Evolutionary conservation across 2,329 filamentous ascomycete species (phyloP).

Genomic region (Talaromyces marneffei): DNA sequence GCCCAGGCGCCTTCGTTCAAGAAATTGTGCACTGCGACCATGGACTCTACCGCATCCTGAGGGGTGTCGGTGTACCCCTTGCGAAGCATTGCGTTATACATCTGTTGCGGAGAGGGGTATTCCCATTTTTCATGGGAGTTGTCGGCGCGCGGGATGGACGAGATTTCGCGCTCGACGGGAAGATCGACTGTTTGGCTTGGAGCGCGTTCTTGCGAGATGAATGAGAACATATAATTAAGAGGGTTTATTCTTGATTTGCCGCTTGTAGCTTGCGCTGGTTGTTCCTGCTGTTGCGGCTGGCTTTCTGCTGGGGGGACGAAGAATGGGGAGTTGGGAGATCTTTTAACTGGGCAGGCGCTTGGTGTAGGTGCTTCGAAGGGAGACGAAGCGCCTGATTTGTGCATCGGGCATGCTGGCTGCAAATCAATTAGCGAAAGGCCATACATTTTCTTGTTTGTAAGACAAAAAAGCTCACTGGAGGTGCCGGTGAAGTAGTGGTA

Average conservation of each 20-base stretch:
- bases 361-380: constrained; percentile 25
- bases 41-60: constrained; percentile 84
- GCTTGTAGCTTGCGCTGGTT: constrained; percentile 21
- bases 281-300: constrained; percentile 30
- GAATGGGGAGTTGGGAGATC: constrained; percentile 47
- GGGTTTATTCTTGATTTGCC: constrained; percentile 62
- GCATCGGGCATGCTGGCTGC: constrained; percentile 66
- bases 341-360: constrained; percentile 39
- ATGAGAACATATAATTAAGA: constrained; percentile 92
- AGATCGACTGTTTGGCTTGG: constrained; percentile 67
- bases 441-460: constrained; percentile 38
- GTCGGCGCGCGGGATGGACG: constrained; percentile 84
- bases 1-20: constrained; percentile 95
- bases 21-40: constrained; percentile 98
- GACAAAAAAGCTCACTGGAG: constrained; percentile 10
- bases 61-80: constrained; percentile 96
- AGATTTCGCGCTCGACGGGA: constrained; percentile 73
- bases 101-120: constrained; percentile 96
- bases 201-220: constrained; percentile 73
- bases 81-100: constrained; percentile 96
- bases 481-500: constrained; percentile 31
- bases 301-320: constrained; percentile 31
- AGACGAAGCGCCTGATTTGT: constrained; percentile 42
- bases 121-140: constrained; percentile 72
- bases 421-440: constrained; percentile 28